Percentiles rank a stretch among this genome's conserved stretches.
Conservation (phyloP, 2,329 filamentous ascomycete species). For the Ceratocystis colombiana region DNA sequence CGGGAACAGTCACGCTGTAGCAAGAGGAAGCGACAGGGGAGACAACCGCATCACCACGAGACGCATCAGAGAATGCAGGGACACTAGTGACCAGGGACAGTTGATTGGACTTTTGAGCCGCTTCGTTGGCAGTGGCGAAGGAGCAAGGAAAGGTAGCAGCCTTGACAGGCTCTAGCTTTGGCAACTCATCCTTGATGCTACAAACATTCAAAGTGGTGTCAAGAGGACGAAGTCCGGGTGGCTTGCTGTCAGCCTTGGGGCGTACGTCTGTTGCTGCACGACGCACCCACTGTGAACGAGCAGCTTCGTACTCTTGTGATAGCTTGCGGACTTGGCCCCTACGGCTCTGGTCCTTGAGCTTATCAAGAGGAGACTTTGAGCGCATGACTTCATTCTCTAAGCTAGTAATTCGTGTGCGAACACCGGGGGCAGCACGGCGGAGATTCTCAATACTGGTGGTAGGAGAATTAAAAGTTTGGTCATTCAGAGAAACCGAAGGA, state of each 20-base stretch:
- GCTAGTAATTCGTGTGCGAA: conserved; percentile 24
- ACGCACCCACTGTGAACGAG: conserved; percentile 24
- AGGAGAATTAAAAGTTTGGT: conserved; percentile 21
- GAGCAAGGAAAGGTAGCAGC: conserved; percentile 4
- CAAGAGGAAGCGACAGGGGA: conserved; percentile 24
- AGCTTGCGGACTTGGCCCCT: conserved; percentile 20
- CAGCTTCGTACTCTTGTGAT: conserved; percentile 24
- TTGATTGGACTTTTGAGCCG: neutral
- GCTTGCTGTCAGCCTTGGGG: conserved; percentile 19
- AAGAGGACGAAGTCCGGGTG: conserved; percentile 20
- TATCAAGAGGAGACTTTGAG: conserved; percentile 25
- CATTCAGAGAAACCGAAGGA: conserved; percentile 5
- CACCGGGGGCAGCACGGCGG: conserved; percentile 24
- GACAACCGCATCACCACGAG: conserved; percentile 18
- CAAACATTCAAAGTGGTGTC: conserved; percentile 19
- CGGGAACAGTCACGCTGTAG: conserved; percentile 25
- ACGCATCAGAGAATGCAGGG: conserved; percentile 5
- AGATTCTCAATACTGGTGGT: conserved; percentile 24
- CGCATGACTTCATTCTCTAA: conserved; percentile 25
- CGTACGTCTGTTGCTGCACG: conserved; percentile 15
- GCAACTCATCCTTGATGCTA: conserved; percentile 8
- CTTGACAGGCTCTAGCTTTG: neutral
- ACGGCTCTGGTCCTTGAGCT: conserved; percentile 25
- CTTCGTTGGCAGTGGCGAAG: neutral
- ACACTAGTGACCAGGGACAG: conserved; percentile 11